Base-by-base conservation (phyloP, 352 stramenopile species). In the Phytophthora fragariae region DNA sequence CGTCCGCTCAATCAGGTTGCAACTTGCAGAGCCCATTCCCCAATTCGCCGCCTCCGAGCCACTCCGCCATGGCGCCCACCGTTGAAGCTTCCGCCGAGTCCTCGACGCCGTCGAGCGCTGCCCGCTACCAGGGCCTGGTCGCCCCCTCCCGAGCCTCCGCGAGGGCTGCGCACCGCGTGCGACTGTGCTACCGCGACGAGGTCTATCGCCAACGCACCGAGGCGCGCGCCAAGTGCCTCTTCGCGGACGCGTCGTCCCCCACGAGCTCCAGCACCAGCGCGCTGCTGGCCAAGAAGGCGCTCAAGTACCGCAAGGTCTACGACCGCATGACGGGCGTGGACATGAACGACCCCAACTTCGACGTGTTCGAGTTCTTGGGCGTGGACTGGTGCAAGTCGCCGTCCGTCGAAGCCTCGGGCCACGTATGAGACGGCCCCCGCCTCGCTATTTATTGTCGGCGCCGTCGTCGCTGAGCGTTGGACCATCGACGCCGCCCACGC, bases 301-400 rank as follows among this genome's bases (percentile, higher is more conserved):
- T 90, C 61, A 81, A 82, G 62, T 88, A 90, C 57, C 83, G 83
- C 68, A 88, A 88, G 33, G 72, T 87, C 5, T 77, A 77, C 41
- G 70, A 84, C 57, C 77, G 82, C 24, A 81, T 87, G 68, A 72
- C 58, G 7, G 63, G 68, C 35, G 75, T 86, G 35, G 67, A 89
- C 50, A 73, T 87, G n/a, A 80, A 74, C n/a, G 75, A 86, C 44
- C 83, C 83, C 7, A 67, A 70, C 27, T 87, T 90, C 61, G 72
- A 88, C 70, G 81, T 81, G 35, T 86, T 77, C 33, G 72, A 83
- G 65, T 87, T 90, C 54, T 63, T 90, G 27, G 83, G 83, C 41
- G 71, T 88, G 29, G 75, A 84, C 57, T 88, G 83, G 83, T 82
- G 70, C 62, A 86, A 85, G 67, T 61, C 70, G 15, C 21, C 63